These are phyloP conservation scores for Ceratocystiopsis minuta DNA, from an alignment of 2,329 filamentous ascomycete species.

Conservation along the genomic window DNA sequence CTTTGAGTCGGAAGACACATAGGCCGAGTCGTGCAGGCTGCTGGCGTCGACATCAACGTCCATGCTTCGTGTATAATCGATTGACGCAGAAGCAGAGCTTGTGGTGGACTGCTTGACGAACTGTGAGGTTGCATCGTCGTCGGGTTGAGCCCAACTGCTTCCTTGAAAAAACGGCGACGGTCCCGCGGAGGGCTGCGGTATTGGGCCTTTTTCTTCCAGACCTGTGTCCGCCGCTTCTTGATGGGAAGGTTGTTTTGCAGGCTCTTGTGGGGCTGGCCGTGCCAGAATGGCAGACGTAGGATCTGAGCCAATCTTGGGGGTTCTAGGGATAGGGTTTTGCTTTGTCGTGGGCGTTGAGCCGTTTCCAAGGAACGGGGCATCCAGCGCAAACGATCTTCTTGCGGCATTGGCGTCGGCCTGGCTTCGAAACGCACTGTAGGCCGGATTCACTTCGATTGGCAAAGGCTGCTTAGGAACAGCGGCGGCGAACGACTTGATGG, in stretches of 20 bases:
- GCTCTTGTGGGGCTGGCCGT: too few relatives aligned
- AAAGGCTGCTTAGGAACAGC: conserved; percentile 46
- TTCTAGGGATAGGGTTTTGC: too few relatives aligned
- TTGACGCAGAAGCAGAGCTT: too few relatives aligned
- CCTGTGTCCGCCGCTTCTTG: too few relatives aligned
- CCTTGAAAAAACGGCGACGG: too few relatives aligned
- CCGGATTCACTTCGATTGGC: conserved; percentile 56
- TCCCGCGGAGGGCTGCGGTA: too few relatives aligned
- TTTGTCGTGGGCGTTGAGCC: not conserved
- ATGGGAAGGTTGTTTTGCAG: too few relatives aligned
- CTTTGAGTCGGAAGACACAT: conserved; percentile 35
- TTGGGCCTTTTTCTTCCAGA: too few relatives aligned
- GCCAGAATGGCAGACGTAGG: too few relatives aligned
- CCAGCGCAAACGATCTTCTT: conserved; percentile 27
- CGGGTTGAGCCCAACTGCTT: too few relatives aligned
- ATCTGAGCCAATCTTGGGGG: too few relatives aligned
- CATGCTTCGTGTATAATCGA: conserved; percentile 11
- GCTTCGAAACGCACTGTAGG: conserved; percentile 63
- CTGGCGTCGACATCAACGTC: conserved; percentile 28
- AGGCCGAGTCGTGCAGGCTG: conserved; percentile 32
- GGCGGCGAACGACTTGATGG: conserved; percentile 50
- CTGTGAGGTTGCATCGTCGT: conserved; percentile 5
- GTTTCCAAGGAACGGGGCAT: conserved; percentile 18
- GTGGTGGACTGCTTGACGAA: too few relatives aligned
- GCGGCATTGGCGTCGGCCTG: conserved; percentile 45